Percentiles rank a stretch among this genome's conserved stretches.
Conservation (phyloP, 192 early-diverging fungal genomes). For the Ambispora gerdemannii region DNA sequence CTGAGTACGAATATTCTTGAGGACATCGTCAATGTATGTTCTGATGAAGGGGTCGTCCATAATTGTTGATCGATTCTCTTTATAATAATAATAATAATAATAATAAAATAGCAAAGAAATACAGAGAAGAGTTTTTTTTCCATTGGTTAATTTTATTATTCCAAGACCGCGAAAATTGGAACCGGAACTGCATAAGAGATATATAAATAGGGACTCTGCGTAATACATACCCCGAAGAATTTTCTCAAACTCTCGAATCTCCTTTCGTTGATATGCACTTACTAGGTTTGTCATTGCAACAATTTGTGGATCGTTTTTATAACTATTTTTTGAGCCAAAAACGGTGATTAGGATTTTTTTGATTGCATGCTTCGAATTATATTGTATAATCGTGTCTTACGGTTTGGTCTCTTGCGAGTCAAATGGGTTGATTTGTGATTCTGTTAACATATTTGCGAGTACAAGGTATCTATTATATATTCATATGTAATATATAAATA, state of each 20-base stretch:
- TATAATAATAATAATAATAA: not conserved
- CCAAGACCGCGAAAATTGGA: too few species aligned
- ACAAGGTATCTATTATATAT: conserved; percentile 68
- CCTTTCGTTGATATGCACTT: conserved; percentile 83
- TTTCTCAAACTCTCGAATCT: conserved; percentile 86
- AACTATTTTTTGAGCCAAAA: too few species aligned
- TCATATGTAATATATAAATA: too few species aligned
- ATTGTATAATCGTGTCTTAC: too few species aligned
- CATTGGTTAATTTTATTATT: too few species aligned
- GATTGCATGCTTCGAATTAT: too few species aligned
- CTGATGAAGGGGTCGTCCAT: conserved; percentile 89
- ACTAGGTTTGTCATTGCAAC: conserved; percentile 92
- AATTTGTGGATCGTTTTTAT: conserved; percentile 89
- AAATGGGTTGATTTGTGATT: conserved; percentile 94
- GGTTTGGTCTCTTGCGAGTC: conserved; percentile 97
- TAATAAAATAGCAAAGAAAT: not conserved
- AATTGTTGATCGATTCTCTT: conserved; percentile 69
- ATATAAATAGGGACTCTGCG: too few species aligned
- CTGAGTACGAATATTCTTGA: conserved; percentile 90
- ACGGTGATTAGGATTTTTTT: too few species aligned
- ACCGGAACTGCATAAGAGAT: too few species aligned
- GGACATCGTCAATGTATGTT: conserved; percentile 86
- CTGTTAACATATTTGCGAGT: conserved; percentile 93
- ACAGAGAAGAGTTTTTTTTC: too few species aligned
- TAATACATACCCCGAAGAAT: conserved; percentile 57